Evolutionary conservation across 805 yeast genomes (phyloP), one percentile per base, ranked within the genome.

Genomic region (Limtongia smithiae): DNA sequence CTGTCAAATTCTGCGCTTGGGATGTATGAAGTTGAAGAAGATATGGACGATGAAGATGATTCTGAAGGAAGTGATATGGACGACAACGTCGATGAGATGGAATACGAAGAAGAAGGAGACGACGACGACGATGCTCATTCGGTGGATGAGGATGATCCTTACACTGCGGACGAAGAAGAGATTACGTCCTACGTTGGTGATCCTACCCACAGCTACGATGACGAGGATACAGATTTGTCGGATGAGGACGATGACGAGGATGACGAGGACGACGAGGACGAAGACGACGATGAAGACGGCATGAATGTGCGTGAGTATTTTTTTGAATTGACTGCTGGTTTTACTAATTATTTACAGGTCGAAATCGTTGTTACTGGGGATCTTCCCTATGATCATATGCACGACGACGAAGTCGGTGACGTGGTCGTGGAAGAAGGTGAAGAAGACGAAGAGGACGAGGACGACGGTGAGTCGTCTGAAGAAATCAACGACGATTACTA

Each of bases 1-100:
- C 81, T 91, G 66, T 73, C 83, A 34, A 90, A 93, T 63, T 90
- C 97, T 0, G 86, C 97, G 0, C 72, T 91, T 35, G 97, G 96
- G 1, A 90, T 91, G 94, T 91, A 84, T 64, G 97, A 91, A 60
- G 82, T 85, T 34, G 85, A 76, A 30, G 93, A 83, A 44, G 75
- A 78, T 31, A 83, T 80, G 55, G 78, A 78, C 37, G 84, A 81
- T 30, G 83, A 78, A 11, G 82, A 77, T 7, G 79, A 36, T 8
- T 41, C 48, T n/a, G 60, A 46, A 17, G 48, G 39, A 6, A 44
- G 51, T 24, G 80, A 74, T 35, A 75, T 72, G 22, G 78, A 74
- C 22, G 81, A 72, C 4, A 72, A 70, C 8, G 72, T 71, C 48
- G 68, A 72, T 8, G 67, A 59, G 20, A 53, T 62, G 43, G 77